phyloP scores from a whole-genome alignment of 2,329 filamentous ascomycete species.

The Neonectria neomacrospora region DNA sequence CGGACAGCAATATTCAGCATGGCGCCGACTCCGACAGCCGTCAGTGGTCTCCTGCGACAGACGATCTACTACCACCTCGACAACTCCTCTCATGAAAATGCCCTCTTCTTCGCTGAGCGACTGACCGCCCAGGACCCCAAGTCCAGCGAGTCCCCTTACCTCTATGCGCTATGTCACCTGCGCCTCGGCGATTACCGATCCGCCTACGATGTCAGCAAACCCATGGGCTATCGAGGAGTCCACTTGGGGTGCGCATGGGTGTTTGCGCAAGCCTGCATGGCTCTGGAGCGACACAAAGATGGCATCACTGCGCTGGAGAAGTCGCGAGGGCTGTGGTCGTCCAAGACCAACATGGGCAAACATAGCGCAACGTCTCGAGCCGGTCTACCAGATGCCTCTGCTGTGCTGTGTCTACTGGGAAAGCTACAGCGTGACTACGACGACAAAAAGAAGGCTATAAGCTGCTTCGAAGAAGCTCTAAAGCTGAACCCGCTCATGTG shows the following conservation, averaged over 20 bases:
- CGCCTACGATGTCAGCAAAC: slow-evolving; percentile 84
- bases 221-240: slow-evolving; percentile 73
- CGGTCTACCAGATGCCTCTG: slow-evolving; percentile 82
- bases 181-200: slow-evolving; percentile 85
- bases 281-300: slow-evolving; percentile 80
- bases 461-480: slow-evolving; percentile 87
- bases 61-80: slow-evolving; percentile 80
- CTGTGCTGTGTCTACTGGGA: slow-evolving; percentile 84
- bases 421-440: slow-evolving; percentile 89
- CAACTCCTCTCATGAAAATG: slow-evolving; percentile 88
- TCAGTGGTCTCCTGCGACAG: slow-evolving; percentile 66
- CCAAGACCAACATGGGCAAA: slow-evolving; percentile 81
- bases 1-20: slow-evolving; percentile 52
- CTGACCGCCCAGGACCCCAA: slow-evolving; percentile 85
- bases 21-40: slow-evolving; percentile 63
- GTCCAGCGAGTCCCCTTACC: slow-evolving; percentile 81
- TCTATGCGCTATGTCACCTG: slow-evolving; percentile 86
- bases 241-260: slow-evolving; percentile 92
- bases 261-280: slow-evolving; percentile 88
- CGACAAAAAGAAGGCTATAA: slow-evolving; percentile 82
- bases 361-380: slow-evolving; percentile 82
- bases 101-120: slow-evolving; percentile 91
- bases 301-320: slow-evolving; percentile 88
- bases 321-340: slow-evolving; percentile 78
- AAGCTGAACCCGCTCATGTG: slow-evolving; percentile 96